Evolutionary conservation across 305 asterid species (phyloP), one percentile per base, ranked within the genome.

Genomic region (Solanum hybrid): DNA sequence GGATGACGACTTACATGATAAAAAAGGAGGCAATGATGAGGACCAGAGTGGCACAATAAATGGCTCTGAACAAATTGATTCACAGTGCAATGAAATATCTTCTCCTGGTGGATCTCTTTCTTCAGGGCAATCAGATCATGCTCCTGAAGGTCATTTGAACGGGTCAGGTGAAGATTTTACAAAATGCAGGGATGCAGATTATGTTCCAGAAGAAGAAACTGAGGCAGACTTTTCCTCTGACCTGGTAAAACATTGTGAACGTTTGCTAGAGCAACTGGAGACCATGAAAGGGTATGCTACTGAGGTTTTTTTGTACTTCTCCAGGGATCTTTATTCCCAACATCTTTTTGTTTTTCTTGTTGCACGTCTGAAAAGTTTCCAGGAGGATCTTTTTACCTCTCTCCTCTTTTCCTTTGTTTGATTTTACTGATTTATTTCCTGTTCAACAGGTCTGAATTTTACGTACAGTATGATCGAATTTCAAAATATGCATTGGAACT

Each of bases 241-340:
- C 87, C 96, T 96, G 93, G 88, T 95, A 91, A 90, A 94, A 91
- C 92, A 91, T 22, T 90, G 97, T 79, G 95, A 95, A 91, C 89
- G 88, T 86, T 90, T 98, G 89, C 93, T 95, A 87, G 95, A 94
- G 93, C 93, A 93, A 92, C 91, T 98, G 93, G 92, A 93, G 87
- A 89, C 93, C 88, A 78, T 91, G 89, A 91, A 93, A 86, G 81
- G 99, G 99, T 97, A 94, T 51, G 88, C 60, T 22, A 91, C 34
- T 71, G 19, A 73, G 75, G 36, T 71, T 77, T 35, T 38, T 88
- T 85, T 85, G 60, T 19, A 32, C 79, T n/a, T 86, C 13, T 45
- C 32, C 84, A 88, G 60, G 85, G 37, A 51, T 84, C 77, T 66
- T 77, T 64, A 60, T 29, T 35, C 34, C 85, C 5, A 37, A 32